phyloP scores from a whole-genome alignment of 371 early-diverging fungal species.

The Quaeritorhiza haematococci region DNA sequence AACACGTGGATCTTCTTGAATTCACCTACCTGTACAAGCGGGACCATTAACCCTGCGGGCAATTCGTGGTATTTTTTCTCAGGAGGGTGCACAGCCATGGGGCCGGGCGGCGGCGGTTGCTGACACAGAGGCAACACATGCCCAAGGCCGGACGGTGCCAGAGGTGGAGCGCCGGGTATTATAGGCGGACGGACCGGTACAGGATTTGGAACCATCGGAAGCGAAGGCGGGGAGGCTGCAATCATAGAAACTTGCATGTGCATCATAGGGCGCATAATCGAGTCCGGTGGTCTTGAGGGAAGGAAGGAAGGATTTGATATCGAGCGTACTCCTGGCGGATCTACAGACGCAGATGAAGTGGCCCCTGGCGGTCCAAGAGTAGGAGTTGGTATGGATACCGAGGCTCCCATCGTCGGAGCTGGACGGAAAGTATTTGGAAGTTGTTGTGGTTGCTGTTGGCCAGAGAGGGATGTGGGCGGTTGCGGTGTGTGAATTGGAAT shows the following conservation, averaged over 20 bases:
- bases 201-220: background rate
- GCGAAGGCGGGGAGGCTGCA: background rate
- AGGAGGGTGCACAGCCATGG: conserved; percentile 9
- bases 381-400: too few relatives aligned
- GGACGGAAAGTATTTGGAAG: background rate
- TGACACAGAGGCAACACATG: conserved; percentile 11
- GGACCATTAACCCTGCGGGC: conserved; percentile 55
- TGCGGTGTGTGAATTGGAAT: background rate
- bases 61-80: conserved; percentile 46
- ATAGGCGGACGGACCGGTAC: conserved; percentile 5
- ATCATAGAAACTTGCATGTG: background rate
- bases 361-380: too few relatives aligned
- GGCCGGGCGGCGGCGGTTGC: conserved; percentile 1
- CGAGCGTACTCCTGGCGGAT: too few relatives aligned
- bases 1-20: conserved; percentile 1
- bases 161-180: conserved; percentile 14
- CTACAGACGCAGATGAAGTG: too few relatives aligned
- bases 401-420: background rate
- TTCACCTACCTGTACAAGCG: conserved; percentile 43
- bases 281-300: too few relatives aligned
- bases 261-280: background rate
- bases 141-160: background rate
- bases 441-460: background rate
- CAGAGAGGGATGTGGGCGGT: background rate
- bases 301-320: too few relatives aligned